Base-by-base conservation (phyloP, 2,329 filamentous ascomycete species). In the Neurospora sp. region DNA sequence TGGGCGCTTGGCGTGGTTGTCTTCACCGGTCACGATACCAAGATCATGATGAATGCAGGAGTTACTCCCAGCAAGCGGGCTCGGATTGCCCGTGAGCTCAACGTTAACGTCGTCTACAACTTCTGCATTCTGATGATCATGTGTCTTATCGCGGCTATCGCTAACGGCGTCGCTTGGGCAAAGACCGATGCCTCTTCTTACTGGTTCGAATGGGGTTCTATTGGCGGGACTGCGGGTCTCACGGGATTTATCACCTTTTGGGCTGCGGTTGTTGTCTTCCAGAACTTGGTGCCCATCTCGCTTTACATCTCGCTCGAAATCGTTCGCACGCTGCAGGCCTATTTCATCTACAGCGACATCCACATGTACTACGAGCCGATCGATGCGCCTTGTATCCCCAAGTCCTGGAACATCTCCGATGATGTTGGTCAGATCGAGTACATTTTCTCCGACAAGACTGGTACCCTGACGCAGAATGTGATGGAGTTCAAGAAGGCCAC, bases 401-500 rank as follows among this genome's bases (percentile, higher is more conserved):
- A 98, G 78, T 93, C 94, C 0, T 99, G 96, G 96, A 99, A 98
- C 78, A 98, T 99, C 67, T 98, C 95, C 0, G 96, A 99, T 77
- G 96, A 99, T 76, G 85, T 99, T 66, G 96, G 96, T 12, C 96
- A 99, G 81, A 97, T 99, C 72, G 96, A 98, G 81, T 99, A 98
- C 83, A 97, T 99, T 74, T 99, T 99, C 80, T 97, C 92, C 0
- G 92, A 97, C 84, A 97, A 97, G 81, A 97, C 92, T 0, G 92
- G 92, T 70, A 97, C 92, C 2, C 82, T 97, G 73, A 97, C 92
- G 0, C 92, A 96, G 77, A 97, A 97, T 78, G 91, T 96, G 68
- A 97, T 97, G 96, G 96, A 99, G 79, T 99, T 98, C 87, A 99
- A 98, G 81, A 99, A 99, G 81, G 93, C 91, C 69, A 97, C 94